These are phyloP conservation scores for Colletotrichum melonis DNA, from an alignment of 2,329 filamentous ascomycete genomes.

Conservation along the genomic window DNA sequence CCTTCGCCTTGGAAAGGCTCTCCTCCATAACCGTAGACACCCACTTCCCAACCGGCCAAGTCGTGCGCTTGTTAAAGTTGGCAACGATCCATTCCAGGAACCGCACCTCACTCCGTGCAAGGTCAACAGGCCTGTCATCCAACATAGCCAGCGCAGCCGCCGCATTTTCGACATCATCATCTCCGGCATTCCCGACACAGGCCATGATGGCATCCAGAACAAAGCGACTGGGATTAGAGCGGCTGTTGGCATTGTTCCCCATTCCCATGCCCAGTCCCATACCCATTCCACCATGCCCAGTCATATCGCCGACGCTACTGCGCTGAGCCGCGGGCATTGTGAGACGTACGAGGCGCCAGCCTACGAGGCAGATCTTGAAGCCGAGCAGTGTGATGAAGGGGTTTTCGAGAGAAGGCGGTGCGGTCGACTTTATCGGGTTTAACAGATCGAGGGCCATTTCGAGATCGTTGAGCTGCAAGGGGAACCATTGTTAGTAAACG, in stretches of 20 bases:
- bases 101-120: conserved; percentile 15
- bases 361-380: conserved; percentile 23
- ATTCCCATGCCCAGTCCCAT: neutral
- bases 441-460: conserved; percentile 19
- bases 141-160: conserved; percentile 12
- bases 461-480: conserved; percentile 6
- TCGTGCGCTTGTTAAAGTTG: conserved; percentile 17
- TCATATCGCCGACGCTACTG: neutral
- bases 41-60: conserved; percentile 22
- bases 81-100: conserved; percentile 22
- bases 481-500: neutral
- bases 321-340: conserved; percentile 14
- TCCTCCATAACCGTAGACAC: conserved; percentile 15
- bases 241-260: neutral
- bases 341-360: conserved; percentile 23
- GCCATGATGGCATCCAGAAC: conserved; percentile 27
- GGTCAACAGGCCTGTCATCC: conserved; percentile 2
- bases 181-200: neutral
- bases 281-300: neutral
- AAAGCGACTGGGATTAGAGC: conserved; percentile 22
- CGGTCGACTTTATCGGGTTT: conserved; percentile 9
- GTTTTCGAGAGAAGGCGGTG: conserved; percentile 16
- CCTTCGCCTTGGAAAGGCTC: conserved; percentile 17
- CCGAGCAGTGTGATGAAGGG: conserved; percentile 21
- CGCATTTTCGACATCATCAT: conserved; percentile 6